Evolutionary conservation across 2,329 filamentous ascomycete species (phyloP).

Genomic region (Cercospora berteroae): DNA sequence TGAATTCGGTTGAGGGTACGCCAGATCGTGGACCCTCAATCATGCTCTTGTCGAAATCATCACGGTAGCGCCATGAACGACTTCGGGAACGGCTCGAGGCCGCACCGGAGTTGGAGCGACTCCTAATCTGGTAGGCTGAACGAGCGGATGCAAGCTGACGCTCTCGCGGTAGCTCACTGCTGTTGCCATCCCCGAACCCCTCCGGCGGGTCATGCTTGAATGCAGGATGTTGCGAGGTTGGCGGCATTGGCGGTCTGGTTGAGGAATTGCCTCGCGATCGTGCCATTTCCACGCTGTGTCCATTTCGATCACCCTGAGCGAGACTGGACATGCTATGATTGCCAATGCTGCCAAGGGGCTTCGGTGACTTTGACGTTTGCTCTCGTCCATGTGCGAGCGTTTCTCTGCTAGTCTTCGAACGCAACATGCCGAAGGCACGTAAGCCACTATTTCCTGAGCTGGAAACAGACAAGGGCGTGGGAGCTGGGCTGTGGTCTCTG

Average conservation of each 20-base stretch:
- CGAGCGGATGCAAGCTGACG: conserved; percentile 23
- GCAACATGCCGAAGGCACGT: conserved; percentile 63
- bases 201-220: conserved; percentile 25
- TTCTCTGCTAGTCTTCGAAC: conserved; percentile 65
- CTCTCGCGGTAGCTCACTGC: conserved; percentile 13
- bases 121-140: conserved; percentile 33
- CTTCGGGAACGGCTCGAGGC: conserved; percentile 55
- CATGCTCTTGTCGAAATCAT: conserved; percentile 54
- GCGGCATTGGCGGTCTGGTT: conserved; percentile 24
- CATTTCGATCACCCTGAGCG: conserved; percentile 22
- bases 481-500: conserved; percentile 38
- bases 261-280: conserved; percentile 30
- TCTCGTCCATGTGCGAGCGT: conserved; percentile 58
- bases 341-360: conserved; percentile 55
- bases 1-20: conserved; percentile 27
- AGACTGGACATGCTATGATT: conserved; percentile 35
- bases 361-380: conserved; percentile 54
- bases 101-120: conserved; percentile 56
- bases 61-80: conserved; percentile 49
- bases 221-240: conserved; percentile 26
- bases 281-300: conserved; percentile 27
- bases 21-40: conserved; percentile 45
- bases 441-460: conserved; percentile 35
- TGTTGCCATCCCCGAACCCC: conserved; percentile 10
- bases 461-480: conserved; percentile 28